Evolutionary conservation across 2,329 filamentous ascomycete species (phyloP).

Genomic region (Daldinia sp.): DNA sequence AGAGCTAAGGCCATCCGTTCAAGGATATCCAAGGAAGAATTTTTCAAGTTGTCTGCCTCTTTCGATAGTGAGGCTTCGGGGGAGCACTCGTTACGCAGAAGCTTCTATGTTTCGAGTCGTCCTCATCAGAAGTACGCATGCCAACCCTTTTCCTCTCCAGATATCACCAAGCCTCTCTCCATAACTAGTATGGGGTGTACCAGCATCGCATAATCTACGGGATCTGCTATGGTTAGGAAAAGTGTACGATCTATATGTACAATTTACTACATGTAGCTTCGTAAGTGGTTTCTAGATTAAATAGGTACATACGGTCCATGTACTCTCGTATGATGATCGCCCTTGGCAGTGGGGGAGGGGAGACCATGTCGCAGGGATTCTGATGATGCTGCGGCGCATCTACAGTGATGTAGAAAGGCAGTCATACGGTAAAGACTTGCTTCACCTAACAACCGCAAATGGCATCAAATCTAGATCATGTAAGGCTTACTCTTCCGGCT

Average conservation of each 20-base stretch:
- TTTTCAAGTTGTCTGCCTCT: conserved; percentile 6
- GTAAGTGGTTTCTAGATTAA: too few relatives aligned
- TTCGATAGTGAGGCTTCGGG: not conserved
- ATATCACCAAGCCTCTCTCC: conserved; percentile 8
- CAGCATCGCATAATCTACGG: conserved; percentile 5
- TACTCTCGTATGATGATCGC: conserved; percentile 46
- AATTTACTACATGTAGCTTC: not conserved
- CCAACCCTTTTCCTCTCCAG: conserved; percentile 8
- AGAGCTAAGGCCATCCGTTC: conserved; percentile 3
- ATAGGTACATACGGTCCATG: conserved; percentile 10
- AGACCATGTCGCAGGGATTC: conserved; percentile 38
- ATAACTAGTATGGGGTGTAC: conserved; percentile 11
- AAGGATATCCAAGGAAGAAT: conserved; percentile 7
- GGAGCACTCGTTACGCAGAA: conserved; percentile 12
- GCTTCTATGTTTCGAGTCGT: conserved; percentile 1
- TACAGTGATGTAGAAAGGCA: conserved; percentile 32
- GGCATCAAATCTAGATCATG: conserved; percentile 12
- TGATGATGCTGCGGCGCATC: conserved; percentile 31
- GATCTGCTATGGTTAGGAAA: not conserved
- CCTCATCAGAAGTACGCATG: conserved; percentile 13
- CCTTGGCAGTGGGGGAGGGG: conserved; percentile 44
- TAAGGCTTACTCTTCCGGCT: conserved; percentile 18
- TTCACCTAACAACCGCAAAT: not conserved
- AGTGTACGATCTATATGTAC: conserved; percentile 1
- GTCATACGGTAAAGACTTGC: conserved; percentile 30